Evolutionary conservation across 805 yeast genomes (phyloP), one percentile per base, ranked within the genome.

Genomic region (Saturnispora silvae): DNA sequence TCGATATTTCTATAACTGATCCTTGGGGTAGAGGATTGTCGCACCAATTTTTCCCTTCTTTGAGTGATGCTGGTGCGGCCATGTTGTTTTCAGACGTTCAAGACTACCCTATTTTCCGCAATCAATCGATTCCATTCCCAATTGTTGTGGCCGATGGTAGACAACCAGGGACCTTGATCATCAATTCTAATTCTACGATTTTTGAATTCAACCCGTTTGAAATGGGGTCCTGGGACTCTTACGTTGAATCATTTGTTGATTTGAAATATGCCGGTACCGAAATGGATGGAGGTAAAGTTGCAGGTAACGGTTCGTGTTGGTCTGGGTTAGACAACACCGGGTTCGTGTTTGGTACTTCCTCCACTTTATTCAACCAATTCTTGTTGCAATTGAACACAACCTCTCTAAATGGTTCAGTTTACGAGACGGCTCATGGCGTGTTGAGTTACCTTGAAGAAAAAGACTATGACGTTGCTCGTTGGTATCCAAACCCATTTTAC

Each of bases 151-250:
- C 77, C 11, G 75, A 75, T 50, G 83, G 82, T 34, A 64, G 84
- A 57, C 62, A 68, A n/a, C 83, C 83, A 10, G 74, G 73, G 20
- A 66, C 80, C 3, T 34, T 43, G 4, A 65, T 80, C 34, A 60
- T 81, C 34, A 66, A 70, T 42, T 53, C 59, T 23, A 85, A 83
- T 61, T 77, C 94, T 7, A 82, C 95, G 1, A 68, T 67, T 36
- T 72, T 77, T 44, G 74, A 76, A 45, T 56, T 73, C 46, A 69
- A 67, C 35, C 87, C 94, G 11, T 77, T 62, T 48, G 82, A 79
- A 52, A 59, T 85, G 51, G 96, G 96, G 11, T 77, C 94, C 4
- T 85, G 94, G 94, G 96, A 86, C 52, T 81, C 84, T 11, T 63
- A 79, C 1, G 58, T 82, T 38, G 64, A 68, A 38, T 61, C 79